Evolutionary conservation across 768 basidiomycete genomes (phyloP).

Genomic region (Baorangia bicolor): DNA sequence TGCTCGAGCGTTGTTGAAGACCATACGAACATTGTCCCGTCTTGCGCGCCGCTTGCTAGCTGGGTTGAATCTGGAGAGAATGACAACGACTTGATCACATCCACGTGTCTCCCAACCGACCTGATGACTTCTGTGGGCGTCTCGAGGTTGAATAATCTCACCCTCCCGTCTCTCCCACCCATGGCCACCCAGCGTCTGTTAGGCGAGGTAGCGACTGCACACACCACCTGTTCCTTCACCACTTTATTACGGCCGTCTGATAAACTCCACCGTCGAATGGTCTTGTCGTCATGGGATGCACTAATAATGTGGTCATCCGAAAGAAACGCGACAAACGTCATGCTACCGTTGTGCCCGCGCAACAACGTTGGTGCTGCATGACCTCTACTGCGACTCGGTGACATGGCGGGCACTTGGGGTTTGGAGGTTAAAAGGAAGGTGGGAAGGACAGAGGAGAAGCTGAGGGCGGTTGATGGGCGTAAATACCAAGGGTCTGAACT

Average conservation of each 20-base stretch:
- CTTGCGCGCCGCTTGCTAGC: slow-evolving; percentile 16
- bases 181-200: slow-evolving; percentile 15
- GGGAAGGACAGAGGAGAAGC: neutral
- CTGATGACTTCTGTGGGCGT: neutral
- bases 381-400: neutral
- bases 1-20: slow-evolving; percentile 5
- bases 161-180: slow-evolving; percentile 16
- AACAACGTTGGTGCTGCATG: slow-evolving; percentile 4
- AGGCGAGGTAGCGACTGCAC: slow-evolving; percentile 5
- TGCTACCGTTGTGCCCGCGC: slow-evolving; percentile 11
- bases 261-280: slow-evolving; percentile 19
- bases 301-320: slow-evolving; percentile 17
- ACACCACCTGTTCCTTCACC: slow-evolving; percentile 3
- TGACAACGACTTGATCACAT: slow-evolving; percentile 10
- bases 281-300: slow-evolving; percentile 17
- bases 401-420: neutral
- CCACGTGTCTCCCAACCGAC: slow-evolving; percentile 3
- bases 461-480: neutral
- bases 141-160: slow-evolving; percentile 8
- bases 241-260: neutral
- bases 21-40: slow-evolving; percentile 21
- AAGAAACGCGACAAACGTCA: slow-evolving; percentile 18
- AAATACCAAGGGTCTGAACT: neutral
- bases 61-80: slow-evolving; percentile 19
- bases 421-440: neutral